phyloP scores from a whole-genome alignment of 371 early-diverging fungal species.

The Mortierella sp. region DNA sequence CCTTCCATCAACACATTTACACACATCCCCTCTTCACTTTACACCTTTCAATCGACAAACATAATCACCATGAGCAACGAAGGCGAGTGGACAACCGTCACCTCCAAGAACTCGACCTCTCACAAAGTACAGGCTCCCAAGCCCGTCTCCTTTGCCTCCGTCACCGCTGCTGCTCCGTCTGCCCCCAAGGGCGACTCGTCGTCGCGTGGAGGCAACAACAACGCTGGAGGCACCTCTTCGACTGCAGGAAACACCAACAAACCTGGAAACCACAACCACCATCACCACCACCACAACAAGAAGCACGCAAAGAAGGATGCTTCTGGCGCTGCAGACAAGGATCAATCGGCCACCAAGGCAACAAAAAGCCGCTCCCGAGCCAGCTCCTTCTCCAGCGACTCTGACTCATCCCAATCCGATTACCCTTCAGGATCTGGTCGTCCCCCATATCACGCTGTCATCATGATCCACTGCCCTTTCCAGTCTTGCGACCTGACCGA shows the following conservation, averaged over 20 bases:
- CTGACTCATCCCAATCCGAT: conserved; percentile 53
- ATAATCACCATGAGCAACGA: conserved; percentile 54
- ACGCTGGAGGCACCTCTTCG: conserved; percentile 8
- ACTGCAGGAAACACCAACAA: conserved; percentile 17
- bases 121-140: conserved; percentile 47
- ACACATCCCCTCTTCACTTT: background rate
- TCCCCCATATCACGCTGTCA: conserved; percentile 76
- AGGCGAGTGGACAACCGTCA: conserved; percentile 59
- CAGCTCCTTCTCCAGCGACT: conserved; percentile 54
- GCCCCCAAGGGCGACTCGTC: conserved; percentile 16
- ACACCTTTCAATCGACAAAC: background rate
- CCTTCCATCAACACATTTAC: background rate
- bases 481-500: conserved; percentile 62
- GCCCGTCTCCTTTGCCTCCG: conserved; percentile 27
- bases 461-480: conserved; percentile 71
- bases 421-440: conserved; percentile 39
- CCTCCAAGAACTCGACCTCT: conserved; percentile 49
- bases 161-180: conserved; percentile 22
- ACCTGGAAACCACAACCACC: conserved; percentile 1
- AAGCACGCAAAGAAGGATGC: conserved; percentile 37
- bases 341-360: conserved; percentile 14
- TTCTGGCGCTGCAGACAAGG: conserved; percentile 4
- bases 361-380: conserved; percentile 43
- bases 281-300: conserved; percentile 26
- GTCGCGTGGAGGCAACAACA: conserved; percentile 5